Percentiles rank a stretch among this genome's conserved stretches.
Conservation (phyloP, 2,329 filamentous ascomycete species). For the Rhynchosporium agropyri region DNA sequence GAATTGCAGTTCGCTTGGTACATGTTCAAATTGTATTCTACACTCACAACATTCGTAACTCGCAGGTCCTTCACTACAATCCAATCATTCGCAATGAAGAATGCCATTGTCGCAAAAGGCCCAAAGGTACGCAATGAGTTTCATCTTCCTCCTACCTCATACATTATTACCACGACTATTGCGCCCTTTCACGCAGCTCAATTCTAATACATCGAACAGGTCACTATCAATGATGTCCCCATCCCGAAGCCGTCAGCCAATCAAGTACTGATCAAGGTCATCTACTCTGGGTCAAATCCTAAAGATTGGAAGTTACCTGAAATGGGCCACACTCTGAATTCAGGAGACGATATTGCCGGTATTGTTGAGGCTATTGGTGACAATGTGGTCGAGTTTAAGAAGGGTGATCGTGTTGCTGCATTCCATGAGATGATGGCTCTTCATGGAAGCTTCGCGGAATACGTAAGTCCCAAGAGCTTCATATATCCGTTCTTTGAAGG, state of each 20-base stretch:
- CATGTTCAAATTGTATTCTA: neutral
- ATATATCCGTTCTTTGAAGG: too few relatives aligned
- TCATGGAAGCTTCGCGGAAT: constrained; percentile 62
- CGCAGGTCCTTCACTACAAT: constrained; percentile 6
- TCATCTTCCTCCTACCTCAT: too few relatives aligned
- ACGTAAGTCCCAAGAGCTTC: constrained; percentile 37
- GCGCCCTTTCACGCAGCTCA: too few relatives aligned
- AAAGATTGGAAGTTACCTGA: constrained; percentile 41
- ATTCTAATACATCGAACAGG: constrained; percentile 2
- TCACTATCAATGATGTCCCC: constrained; percentile 38
- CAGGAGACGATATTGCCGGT: constrained; percentile 44
- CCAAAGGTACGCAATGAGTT: constrained; percentile 20
- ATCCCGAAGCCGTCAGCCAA: constrained; percentile 40
- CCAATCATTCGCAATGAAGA: constrained; percentile 37
- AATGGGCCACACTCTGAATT: constrained; percentile 31
- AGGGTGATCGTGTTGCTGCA: constrained; percentile 52
- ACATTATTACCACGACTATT: too few relatives aligned
- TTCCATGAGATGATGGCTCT: constrained; percentile 55
- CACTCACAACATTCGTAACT: neutral
- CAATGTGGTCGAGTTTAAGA: constrained; percentile 48
- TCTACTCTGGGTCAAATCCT: constrained; percentile 40
- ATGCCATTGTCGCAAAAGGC: constrained; percentile 39
- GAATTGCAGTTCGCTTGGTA: neutral
- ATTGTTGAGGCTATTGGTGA: constrained; percentile 53
- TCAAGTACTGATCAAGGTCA: constrained; percentile 42